phyloP scores from a whole-genome alignment of 768 basidiomycete genomes.

The Suillus spraguei region DNA sequence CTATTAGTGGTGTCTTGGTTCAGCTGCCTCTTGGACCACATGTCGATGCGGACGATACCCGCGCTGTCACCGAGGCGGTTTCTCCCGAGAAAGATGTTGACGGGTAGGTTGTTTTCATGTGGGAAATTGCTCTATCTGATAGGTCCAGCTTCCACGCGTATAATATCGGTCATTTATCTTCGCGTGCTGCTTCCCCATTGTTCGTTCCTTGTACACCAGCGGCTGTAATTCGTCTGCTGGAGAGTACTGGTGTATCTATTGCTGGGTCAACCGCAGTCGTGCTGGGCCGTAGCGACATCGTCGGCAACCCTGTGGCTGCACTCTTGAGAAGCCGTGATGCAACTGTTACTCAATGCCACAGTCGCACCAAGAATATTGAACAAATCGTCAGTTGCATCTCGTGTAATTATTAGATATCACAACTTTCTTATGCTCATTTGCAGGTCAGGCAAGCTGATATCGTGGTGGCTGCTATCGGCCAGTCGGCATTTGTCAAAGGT shows the following conservation, averaged over 20 bases:
- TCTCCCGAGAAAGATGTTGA: constrained; percentile 96
- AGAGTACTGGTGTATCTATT: constrained; percentile 79
- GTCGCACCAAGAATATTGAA: constrained; percentile 80
- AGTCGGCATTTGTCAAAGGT: constrained; percentile 87
- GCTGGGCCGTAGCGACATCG: constrained; percentile 96
- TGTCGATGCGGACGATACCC: constrained; percentile 79
- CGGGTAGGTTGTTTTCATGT: constrained; percentile 56
- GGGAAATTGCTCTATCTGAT: constrained; percentile 13
- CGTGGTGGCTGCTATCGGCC: constrained; percentile 95
- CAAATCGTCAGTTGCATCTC: constrained; percentile 58
- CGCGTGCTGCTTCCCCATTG: constrained; percentile 84
- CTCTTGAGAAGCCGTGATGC: constrained; percentile 90
- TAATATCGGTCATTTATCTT: constrained; percentile 94
- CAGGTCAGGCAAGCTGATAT: constrained; percentile 89
- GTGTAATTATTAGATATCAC: constrained; percentile 11
- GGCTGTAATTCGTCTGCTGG: constrained; percentile 88
- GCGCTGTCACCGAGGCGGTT: constrained; percentile 91
- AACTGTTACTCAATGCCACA: constrained; percentile 98
- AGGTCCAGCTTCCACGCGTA: constrained; percentile 88
- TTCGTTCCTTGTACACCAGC: constrained; percentile 96
- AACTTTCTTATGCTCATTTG: constrained; percentile 11
- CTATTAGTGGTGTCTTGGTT: constrained; percentile 88
- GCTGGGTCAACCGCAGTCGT: constrained; percentile 86
- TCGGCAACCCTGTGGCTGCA: constrained; percentile 92
- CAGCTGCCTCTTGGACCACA: constrained; percentile 92